Conservation (phyloP, 1,139 yeast genomes). For the Diutina mesorugosa region DNA sequence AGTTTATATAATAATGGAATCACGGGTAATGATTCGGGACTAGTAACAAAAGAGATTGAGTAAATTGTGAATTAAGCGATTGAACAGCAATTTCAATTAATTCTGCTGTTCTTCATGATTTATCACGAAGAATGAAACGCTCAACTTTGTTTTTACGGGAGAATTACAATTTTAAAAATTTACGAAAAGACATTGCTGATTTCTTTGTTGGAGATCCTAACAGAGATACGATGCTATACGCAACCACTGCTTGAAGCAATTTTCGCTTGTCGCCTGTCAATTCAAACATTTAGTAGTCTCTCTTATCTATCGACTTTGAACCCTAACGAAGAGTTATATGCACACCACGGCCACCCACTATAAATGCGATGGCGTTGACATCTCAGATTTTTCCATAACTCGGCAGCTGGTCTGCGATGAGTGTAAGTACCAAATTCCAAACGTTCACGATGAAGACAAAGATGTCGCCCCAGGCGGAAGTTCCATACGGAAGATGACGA, state of each 20-base stretch:
- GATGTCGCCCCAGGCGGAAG: slow-evolving; percentile 3
- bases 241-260: too few species aligned
- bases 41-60: too few species aligned
- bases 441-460: not conserved
- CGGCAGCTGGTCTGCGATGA: not conserved
- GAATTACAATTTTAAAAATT: not conserved
- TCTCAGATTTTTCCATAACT: not conserved
- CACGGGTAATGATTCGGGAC: not conserved
- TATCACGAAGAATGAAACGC: too few species aligned
- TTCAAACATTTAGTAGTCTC: too few species aligned
- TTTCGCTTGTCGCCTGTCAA: too few species aligned
- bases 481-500: slow-evolving; percentile 2
- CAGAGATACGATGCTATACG: too few species aligned
- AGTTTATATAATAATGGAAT: not conserved
- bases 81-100: too few species aligned
- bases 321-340: not conserved
- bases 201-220: too few species aligned
- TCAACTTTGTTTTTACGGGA: not conserved
- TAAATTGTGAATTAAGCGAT: too few species aligned
- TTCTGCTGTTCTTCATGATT: too few species aligned
- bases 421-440: not conserved
- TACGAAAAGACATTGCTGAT: too few species aligned
- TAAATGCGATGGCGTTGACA: not conserved
- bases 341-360: not conserved
- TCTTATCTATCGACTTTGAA: not conserved